A percentile compares a stretch with the other conserved stretches of the same genome.
Conservation (phyloP, 2,329 filamentous ascomycete species). For the Trichoderma arundinaceum region DNA sequence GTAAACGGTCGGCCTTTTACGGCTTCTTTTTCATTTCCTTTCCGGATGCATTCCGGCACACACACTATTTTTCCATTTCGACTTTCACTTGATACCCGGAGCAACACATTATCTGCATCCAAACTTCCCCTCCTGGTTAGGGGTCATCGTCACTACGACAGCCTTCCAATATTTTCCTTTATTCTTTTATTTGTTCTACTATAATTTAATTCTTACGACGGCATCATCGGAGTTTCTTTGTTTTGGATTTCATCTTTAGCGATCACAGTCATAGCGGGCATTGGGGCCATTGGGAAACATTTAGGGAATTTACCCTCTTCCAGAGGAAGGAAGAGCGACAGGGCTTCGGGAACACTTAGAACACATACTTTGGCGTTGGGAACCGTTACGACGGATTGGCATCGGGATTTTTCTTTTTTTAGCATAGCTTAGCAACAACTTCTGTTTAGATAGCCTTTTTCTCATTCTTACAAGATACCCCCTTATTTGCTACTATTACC, state of each 20-base stretch:
- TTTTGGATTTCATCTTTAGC: conserved; percentile 19
- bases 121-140: background rate
- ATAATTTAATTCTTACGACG: conserved; percentile 26
- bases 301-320: conserved; percentile 20
- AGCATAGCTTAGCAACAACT: conserved; percentile 20
- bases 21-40: conserved; percentile 13
- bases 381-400: conserved; percentile 24
- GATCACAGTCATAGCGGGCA: conserved; percentile 24
- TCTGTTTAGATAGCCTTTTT: conserved; percentile 24
- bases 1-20: conserved; percentile 16
- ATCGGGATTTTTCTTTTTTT: conserved; percentile 4
- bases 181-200: conserved; percentile 2
- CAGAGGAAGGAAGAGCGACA: conserved; percentile 19
- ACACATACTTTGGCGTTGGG: conserved; percentile 25
- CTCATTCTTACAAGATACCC: conserved; percentile 24
- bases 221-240: conserved; percentile 27
- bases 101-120: background rate
- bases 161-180: conserved; percentile 5
- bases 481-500: background rate
- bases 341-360: background rate
- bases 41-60: background rate
- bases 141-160: conserved; percentile 20
- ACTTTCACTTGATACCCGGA: conserved; percentile 27
- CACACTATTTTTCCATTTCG: background rate
- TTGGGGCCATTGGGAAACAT: conserved; percentile 5